Conservation (phyloP, 306 rosid genomes). For the Prunus persica region DNA sequence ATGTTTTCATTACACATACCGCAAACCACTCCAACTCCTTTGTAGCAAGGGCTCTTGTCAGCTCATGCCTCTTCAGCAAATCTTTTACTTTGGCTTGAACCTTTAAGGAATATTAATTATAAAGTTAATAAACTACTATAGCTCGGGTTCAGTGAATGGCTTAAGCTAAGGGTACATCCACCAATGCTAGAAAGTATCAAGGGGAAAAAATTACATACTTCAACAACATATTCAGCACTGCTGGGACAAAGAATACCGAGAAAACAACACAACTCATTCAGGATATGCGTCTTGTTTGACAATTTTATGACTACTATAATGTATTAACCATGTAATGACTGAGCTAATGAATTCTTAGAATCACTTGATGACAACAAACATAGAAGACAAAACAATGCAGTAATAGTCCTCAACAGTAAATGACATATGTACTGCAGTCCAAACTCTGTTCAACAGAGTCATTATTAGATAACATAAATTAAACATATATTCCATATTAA, state of each 20-base stretch:
- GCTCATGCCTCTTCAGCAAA: constrained; percentile 65
- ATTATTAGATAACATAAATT: background rate
- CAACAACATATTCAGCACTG: background rate
- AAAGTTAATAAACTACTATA: constrained; percentile 14
- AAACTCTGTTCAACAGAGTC: background rate
- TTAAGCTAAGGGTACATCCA: background rate
- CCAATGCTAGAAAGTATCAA: background rate
- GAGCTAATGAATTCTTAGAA: background rate
- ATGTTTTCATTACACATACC: constrained; percentile 43
- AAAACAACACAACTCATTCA: background rate
- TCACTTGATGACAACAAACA: background rate
- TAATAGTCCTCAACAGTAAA: background rate
- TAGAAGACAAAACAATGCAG: background rate
- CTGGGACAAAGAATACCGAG: background rate
- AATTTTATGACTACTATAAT: background rate
- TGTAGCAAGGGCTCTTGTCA: constrained; percentile 78
- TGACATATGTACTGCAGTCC: background rate
- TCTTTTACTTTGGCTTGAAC: constrained; percentile 73
- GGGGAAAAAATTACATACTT: background rate
- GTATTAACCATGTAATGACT: background rate
- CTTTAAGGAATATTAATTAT: constrained; percentile 36
- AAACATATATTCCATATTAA: background rate
- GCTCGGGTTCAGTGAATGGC: background rate
- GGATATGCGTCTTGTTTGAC: background rate
- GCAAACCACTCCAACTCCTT: constrained; percentile 96